phyloP scores from a whole-genome alignment of 1,284 basidiomycete genomes.

The Marasmius oreades region DNA sequence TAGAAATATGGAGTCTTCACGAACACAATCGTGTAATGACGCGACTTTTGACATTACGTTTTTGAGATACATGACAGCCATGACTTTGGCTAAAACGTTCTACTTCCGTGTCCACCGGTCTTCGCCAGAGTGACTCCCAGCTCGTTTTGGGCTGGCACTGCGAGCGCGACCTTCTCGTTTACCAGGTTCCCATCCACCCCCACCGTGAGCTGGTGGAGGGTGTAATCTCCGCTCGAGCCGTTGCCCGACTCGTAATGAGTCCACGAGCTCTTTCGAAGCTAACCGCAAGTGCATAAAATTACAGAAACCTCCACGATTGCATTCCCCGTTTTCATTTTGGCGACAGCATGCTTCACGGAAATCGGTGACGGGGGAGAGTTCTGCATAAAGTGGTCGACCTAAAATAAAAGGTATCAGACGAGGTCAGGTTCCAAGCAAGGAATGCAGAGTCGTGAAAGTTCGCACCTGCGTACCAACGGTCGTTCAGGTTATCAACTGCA shows the following conservation, averaged over 20 bases:
- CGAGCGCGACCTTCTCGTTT: slow-evolving; percentile 61
- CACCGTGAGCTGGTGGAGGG: slow-evolving; percentile 56
- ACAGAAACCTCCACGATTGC: slow-evolving; percentile 94
- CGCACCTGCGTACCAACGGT: slow-evolving; percentile 95
- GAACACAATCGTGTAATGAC: background rate
- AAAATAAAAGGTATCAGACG: slow-evolving; percentile 7
- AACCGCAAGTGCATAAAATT: slow-evolving; percentile 98
- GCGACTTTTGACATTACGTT: background rate
- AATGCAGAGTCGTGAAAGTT: background rate
- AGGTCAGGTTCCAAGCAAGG: background rate
- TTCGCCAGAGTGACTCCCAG: slow-evolving; percentile 57
- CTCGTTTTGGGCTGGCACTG: slow-evolving; percentile 63
- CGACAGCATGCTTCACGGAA: slow-evolving; percentile 99
- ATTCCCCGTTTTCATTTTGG: slow-evolving; percentile 97
- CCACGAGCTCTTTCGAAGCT: slow-evolving; percentile 79
- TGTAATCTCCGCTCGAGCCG: slow-evolving; percentile 76
- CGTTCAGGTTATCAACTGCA: slow-evolving; percentile 91
- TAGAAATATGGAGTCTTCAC: background rate
- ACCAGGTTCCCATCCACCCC: slow-evolving; percentile 77
- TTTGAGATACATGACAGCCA: background rate
- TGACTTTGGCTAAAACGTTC: background rate
- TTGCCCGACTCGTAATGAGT: slow-evolving; percentile 79
- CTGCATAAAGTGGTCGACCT: slow-evolving; percentile 97
- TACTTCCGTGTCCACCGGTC: slow-evolving; percentile 74
- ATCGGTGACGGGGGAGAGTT: slow-evolving; percentile 97